Evolutionary conservation across 768 basidiomycete species (phyloP).

Genomic region (Panus rudis): DNA sequence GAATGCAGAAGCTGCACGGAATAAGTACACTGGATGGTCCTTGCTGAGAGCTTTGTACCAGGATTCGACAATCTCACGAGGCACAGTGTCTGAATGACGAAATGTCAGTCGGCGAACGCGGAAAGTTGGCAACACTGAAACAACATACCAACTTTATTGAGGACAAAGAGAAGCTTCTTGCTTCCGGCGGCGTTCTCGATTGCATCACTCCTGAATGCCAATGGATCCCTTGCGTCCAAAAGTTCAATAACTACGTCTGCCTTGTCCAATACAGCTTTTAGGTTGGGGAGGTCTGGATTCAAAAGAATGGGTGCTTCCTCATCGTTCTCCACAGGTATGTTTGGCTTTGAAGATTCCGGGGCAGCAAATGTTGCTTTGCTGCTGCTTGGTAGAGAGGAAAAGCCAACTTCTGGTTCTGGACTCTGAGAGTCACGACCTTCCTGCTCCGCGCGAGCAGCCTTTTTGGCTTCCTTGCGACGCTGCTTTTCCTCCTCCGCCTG

Average conservation of each 20-base stretch:
- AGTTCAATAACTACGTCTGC: constrained; percentile 79
- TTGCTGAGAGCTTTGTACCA: constrained; percentile 63
- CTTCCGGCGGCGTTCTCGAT: constrained; percentile 61
- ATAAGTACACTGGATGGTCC: constrained; percentile 58
- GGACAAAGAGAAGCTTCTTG: constrained; percentile 50
- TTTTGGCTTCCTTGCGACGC: constrained; percentile 40
- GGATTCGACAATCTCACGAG: constrained; percentile 67
- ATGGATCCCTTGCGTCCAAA: constrained; percentile 80
- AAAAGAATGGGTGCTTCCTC: constrained; percentile 56
- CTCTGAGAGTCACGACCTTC: too few relatives aligned
- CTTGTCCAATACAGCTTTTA: constrained; percentile 61
- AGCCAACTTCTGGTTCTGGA: too few relatives aligned
- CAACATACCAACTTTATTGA: constrained; percentile 82
- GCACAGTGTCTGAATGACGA: constrained; percentile 50
- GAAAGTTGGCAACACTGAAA: neutral
- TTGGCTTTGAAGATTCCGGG: constrained; percentile 6
- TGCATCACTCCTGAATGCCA: constrained; percentile 55
- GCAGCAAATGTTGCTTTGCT: constrained; percentile 19
- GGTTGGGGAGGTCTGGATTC: constrained; percentile 54
- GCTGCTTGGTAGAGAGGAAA: too few relatives aligned
- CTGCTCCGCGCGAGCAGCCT: constrained; percentile 8
- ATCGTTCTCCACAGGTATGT: constrained; percentile 29
- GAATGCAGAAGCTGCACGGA: constrained; percentile 67
- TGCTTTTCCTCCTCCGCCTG: constrained; percentile 78
- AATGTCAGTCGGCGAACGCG: neutral